These are phyloP conservation scores for Fusarium sp. DNA, from an alignment of 2,329 filamentous ascomycete species.

Conservation along the genomic window DNA sequence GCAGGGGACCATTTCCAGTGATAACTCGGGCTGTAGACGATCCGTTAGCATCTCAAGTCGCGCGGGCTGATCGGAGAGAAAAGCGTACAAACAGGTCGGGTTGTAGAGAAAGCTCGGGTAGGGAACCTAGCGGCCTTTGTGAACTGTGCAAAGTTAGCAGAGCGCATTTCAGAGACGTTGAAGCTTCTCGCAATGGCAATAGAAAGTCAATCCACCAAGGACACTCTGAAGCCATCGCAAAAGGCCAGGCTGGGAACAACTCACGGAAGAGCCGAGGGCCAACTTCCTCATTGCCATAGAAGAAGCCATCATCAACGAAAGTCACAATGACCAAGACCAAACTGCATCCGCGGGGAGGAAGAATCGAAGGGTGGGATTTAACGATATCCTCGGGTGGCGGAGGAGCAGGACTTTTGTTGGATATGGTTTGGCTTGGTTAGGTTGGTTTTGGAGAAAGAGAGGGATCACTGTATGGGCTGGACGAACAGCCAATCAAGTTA, in stretches of 20 bases:
- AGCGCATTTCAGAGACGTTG: conserved; percentile 13
- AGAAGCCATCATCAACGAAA: conserved; percentile 65
- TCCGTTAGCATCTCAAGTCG: conserved; percentile 36
- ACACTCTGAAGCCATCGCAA: conserved; percentile 30
- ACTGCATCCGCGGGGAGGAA: conserved; percentile 50
- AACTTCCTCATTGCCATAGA: conserved; percentile 74
- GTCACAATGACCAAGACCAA: conserved; percentile 46
- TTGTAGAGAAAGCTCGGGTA: conserved; percentile 86
- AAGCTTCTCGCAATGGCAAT: conserved; percentile 29
- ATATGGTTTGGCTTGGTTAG: conserved; percentile 24
- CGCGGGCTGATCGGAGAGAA: conserved; percentile 18
- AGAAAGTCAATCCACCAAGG: background rate
- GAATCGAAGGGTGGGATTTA: conserved; percentile 42
- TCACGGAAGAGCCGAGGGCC: conserved; percentile 67
- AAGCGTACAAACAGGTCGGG: conserved; percentile 78
- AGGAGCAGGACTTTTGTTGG: conserved; percentile 46
- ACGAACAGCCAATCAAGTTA: conserved; percentile 42
- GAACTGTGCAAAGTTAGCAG: conserved; percentile 63
- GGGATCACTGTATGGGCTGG: conserved; percentile 14
- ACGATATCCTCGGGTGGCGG: conserved; percentile 43
- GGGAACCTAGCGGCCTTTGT: conserved; percentile 72
- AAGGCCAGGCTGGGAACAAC: conserved; percentile 50
- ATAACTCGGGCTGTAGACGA: conserved; percentile 78
- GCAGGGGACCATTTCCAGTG: conserved; percentile 79
- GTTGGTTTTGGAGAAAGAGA: conserved; percentile 27